Evolutionary conservation across 352 stramenopile genomes (phyloP).

Genomic region (Phytophthora megakarya): DNA sequence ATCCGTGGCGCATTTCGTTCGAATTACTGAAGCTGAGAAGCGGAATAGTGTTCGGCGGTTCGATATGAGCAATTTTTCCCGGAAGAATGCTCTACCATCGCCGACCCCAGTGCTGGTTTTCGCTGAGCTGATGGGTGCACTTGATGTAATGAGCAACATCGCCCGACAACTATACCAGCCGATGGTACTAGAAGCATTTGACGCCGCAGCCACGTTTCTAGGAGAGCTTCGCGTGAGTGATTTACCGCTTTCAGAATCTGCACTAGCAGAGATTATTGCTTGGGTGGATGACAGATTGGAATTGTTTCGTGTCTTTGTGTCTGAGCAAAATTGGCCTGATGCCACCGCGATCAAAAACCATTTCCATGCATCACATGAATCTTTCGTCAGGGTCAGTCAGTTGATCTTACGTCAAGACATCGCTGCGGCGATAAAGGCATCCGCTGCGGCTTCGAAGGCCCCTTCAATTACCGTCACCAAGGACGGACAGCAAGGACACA

Average conservation of each 20-base stretch:
- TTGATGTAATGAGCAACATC: slow-evolving; percentile 3
- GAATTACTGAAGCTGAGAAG: neutral
- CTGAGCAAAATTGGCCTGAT: neutral
- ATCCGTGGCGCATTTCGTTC: slow-evolving; percentile 8
- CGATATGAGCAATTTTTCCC: slow-evolving; percentile 21
- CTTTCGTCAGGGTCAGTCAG: slow-evolving; percentile 1
- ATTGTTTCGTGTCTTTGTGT: slow-evolving; percentile 1
- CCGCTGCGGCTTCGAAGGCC: neutral
- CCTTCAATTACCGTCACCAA: neutral
- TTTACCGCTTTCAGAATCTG: neutral
- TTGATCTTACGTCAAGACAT: slow-evolving; percentile 8
- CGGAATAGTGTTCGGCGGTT: neutral
- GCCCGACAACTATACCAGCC: slow-evolving; percentile 2
- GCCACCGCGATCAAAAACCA: neutral
- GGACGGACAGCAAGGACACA: too few relatives aligned
- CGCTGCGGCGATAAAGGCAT: neutral
- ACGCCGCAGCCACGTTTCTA: neutral
- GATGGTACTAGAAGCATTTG: neutral
- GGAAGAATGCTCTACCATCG: slow-evolving; percentile 5
- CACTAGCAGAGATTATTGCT: neutral
- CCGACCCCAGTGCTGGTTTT: neutral
- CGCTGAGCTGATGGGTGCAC: neutral
- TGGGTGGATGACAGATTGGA: slow-evolving; percentile 14
- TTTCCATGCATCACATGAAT: slow-evolving; percentile 4
- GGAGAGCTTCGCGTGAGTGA: slow-evolving; percentile 5